These are phyloP conservation scores for Pseudopyrenochaeta lycopersici DNA, from an alignment of 2,329 filamentous ascomycete genomes.

Conservation along the genomic window DNA sequence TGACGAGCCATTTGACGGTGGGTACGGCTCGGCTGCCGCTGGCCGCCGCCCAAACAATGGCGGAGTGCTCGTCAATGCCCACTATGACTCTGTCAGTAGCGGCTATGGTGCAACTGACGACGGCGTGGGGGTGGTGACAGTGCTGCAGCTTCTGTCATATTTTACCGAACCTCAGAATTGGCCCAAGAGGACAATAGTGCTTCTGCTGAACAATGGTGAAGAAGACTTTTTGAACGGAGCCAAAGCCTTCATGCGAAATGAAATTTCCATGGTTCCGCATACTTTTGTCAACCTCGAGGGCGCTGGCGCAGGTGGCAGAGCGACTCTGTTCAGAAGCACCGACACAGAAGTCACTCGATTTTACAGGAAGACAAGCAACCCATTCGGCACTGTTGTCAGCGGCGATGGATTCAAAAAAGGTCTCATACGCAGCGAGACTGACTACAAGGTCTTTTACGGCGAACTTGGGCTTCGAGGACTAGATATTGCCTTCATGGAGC, in stretches of 20 bases:
- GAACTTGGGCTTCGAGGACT: conserved; percentile 84
- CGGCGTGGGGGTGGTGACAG: conserved; percentile 85
- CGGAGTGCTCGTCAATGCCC: conserved; percentile 91
- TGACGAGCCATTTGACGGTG: conserved; percentile 76
- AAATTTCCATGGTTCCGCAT: conserved; percentile 79
- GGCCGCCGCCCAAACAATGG: conserved; percentile 63
- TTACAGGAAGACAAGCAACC: conserved; percentile 75
- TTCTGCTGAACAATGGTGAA: conserved; percentile 93
- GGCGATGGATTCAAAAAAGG: conserved; percentile 85
- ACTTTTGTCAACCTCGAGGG: conserved; percentile 96
- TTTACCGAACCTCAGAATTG: conserved; percentile 75
- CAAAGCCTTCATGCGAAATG: conserved; percentile 82
- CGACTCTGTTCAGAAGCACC: conserved; percentile 85
- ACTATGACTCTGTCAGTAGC: conserved; percentile 93
- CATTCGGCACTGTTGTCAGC: conserved; percentile 84
- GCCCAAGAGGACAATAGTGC: conserved; percentile 81
- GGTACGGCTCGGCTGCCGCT: conserved; percentile 47
- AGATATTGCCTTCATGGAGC: conserved; percentile 90
- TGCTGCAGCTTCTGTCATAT: conserved; percentile 86
- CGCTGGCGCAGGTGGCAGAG: conserved; percentile 88
- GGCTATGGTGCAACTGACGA: conserved; percentile 95
- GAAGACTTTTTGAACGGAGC: conserved; percentile 93
- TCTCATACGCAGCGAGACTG: conserved; percentile 84
- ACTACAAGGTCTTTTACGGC: conserved; percentile 84
- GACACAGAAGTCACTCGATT: conserved; percentile 85